phyloP scores from a whole-genome alignment of 768 basidiomycete genomes.

The Boletellus ananas region DNA sequence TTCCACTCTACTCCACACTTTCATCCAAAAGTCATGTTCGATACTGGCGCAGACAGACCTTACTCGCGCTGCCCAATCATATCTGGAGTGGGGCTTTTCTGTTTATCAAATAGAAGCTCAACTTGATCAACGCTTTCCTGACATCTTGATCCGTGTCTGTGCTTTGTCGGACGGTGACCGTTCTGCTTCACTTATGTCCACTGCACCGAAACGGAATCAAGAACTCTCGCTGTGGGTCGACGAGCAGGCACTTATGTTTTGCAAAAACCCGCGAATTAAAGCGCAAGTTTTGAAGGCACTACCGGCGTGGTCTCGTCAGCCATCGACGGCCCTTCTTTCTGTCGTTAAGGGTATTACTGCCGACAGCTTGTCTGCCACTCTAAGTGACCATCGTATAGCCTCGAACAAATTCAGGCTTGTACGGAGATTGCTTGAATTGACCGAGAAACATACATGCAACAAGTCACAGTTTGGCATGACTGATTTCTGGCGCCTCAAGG shows the following conservation, averaged over 20 bases:
- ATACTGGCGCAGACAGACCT: conserved; percentile 69
- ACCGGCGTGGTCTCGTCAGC: conserved; percentile 72
- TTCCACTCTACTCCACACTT: conserved; percentile 56
- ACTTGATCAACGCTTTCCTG: conserved; percentile 53
- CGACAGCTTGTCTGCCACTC: conserved; percentile 47
- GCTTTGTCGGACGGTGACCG: conserved; percentile 57
- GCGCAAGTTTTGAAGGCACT: conserved; percentile 52
- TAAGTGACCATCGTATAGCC: conserved; percentile 56
- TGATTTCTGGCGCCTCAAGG: conserved; percentile 85
- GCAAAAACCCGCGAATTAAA: conserved; percentile 35
- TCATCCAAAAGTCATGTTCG: conserved; percentile 64
- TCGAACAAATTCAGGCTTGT: conserved; percentile 79
- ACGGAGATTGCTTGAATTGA: conserved; percentile 54
- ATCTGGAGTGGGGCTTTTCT: conserved; percentile 73
- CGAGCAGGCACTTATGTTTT: conserved; percentile 42
- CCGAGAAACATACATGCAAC: conserved; percentile 36
- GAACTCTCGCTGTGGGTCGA: conserved; percentile 66
- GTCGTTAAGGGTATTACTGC: conserved; percentile 45
- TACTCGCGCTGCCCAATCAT: conserved; percentile 62
- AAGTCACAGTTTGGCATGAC: conserved; percentile 47
- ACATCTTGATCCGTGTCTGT: conserved; percentile 66
- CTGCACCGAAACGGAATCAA: conserved; percentile 35
- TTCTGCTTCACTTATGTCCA: conserved; percentile 26
- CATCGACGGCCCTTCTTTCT: conserved; percentile 43
- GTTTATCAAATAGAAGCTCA: conserved; percentile 40